phyloP scores from a whole-genome alignment of 345 rosid species.

The Linum lewisii region DNA sequence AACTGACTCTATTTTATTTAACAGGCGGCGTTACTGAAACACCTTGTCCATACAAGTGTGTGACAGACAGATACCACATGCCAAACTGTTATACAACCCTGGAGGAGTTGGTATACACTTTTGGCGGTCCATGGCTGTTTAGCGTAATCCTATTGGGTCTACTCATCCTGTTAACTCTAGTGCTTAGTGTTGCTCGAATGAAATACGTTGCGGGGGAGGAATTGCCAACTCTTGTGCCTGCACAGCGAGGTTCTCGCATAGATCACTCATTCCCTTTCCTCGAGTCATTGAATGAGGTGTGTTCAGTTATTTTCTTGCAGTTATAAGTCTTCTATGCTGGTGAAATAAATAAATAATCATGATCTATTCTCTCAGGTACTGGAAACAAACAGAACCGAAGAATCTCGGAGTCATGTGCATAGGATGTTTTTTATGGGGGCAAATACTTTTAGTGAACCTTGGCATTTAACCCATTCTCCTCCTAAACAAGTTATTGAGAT shows the following conservation, averaged over 20 bases:
- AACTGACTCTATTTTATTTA: conserved; percentile 6
- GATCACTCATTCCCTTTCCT: conserved; percentile 88
- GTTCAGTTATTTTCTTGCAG: not conserved
- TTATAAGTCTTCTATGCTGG: not conserved
- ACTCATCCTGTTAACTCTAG: conserved; percentile 73
- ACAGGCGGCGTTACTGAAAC: conserved; percentile 80
- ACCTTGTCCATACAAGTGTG: conserved; percentile 79
- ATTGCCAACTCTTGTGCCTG: conserved; percentile 44
- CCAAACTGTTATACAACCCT: conserved; percentile 85
- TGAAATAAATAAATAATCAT: conserved; percentile 3
- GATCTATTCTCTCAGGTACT: conserved; percentile 45
- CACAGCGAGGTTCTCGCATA: conserved; percentile 54
- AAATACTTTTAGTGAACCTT: conserved; percentile 81
- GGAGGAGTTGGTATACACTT: conserved; percentile 84
- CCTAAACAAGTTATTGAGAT: conserved; percentile 75
- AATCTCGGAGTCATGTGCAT: conserved; percentile 79
- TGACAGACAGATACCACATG: conserved; percentile 83
- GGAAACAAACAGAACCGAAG: conserved; percentile 83
- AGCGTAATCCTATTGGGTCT: conserved; percentile 61
- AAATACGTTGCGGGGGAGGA: conserved; percentile 87
- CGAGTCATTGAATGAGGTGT: conserved; percentile 88
- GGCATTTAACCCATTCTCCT: conserved; percentile 75
- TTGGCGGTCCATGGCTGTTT: conserved; percentile 93
- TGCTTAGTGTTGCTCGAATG: conserved; percentile 88
- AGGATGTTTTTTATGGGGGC: conserved; percentile 88